A percentile compares a stretch with the other conserved stretches of the same genome.
phyloP scores from a whole-genome alignment of 1,139 yeast genomes.

The Saccharomycopsis hybrid region DNA sequence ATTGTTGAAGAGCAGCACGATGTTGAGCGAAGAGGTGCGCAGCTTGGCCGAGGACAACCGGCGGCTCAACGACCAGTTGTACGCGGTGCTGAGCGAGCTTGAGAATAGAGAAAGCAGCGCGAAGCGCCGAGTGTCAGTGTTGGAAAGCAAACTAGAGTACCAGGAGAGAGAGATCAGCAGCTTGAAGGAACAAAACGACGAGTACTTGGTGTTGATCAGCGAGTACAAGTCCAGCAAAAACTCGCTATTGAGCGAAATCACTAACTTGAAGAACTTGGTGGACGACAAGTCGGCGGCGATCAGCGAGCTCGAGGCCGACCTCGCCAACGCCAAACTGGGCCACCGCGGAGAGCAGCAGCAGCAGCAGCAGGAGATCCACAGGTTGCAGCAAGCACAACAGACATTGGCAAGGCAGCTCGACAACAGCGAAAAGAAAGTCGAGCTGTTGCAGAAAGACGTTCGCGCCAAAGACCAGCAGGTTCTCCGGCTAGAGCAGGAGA shows the following conservation, averaged over 20 bases:
- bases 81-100: conserved; percentile 34
- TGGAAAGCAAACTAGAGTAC: conserved; percentile 3
- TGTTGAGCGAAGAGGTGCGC: conserved; percentile 31
- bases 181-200: conserved; percentile 41
- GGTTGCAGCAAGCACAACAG: neutral
- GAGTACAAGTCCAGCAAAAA: conserved; percentile 43
- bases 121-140: neutral
- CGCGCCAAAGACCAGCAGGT: conserved; percentile 20
- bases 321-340: conserved; percentile 22
- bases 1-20: conserved; percentile 1
- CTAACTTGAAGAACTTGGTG: conserved; percentile 27
- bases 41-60: conserved; percentile 24
- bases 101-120: conserved; percentile 28
- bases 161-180: conserved; percentile 21
- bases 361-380: neutral
- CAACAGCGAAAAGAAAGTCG: neutral
- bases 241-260: conserved; percentile 33
- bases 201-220: conserved; percentile 39
- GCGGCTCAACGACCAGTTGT: conserved; percentile 34
- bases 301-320: conserved; percentile 22
- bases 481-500: conserved; percentile 22
- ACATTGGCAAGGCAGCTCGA: neutral
- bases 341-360: no score
- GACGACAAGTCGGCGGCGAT: conserved; percentile 23
- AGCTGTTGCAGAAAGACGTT: conserved; percentile 16